phyloP scores from a whole-genome alignment of 805 yeast genomes.

The Ogataea allantospora region DNA sequence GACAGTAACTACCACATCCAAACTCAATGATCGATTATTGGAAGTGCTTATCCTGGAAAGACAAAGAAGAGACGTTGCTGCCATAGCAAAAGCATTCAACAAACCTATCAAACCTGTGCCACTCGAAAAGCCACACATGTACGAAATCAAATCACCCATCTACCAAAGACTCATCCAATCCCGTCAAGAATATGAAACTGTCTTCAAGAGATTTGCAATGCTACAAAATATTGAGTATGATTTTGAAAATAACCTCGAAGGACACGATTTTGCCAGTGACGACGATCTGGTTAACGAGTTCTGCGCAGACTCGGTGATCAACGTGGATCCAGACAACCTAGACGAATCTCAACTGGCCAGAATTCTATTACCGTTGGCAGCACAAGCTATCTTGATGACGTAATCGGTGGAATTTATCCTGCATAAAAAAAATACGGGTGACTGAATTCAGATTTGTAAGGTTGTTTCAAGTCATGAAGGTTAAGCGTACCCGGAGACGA shows the following conservation, averaged over 20 bases:
- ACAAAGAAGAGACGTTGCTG: conserved; percentile 34
- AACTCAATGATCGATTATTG: conserved; percentile 35
- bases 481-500: conserved; percentile 45
- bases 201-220: conserved; percentile 34
- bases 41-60: conserved; percentile 35
- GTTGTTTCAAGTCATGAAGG: not conserved
- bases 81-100: conserved; percentile 25
- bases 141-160: conserved; percentile 36
- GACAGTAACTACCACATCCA: conserved; percentile 32
- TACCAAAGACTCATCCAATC: conserved; percentile 24
- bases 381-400: conserved; percentile 28
- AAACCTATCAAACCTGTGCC: conserved; percentile 22
- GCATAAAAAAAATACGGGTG: not conserved
- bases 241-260: conserved; percentile 31
- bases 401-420: not conserved
- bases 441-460: not conserved
- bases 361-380: conserved; percentile 36
- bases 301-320: conserved; percentile 28
- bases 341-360: conserved; percentile 29
- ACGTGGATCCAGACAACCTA: conserved; percentile 14
- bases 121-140: conserved; percentile 29
- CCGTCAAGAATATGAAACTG: conserved; percentile 21
- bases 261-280: conserved; percentile 26
- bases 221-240: conserved; percentile 37
- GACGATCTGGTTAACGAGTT: conserved; percentile 33